Conservation (phyloP, 2,329 filamentous ascomycete species). For the Botrytis squamosa region DNA sequence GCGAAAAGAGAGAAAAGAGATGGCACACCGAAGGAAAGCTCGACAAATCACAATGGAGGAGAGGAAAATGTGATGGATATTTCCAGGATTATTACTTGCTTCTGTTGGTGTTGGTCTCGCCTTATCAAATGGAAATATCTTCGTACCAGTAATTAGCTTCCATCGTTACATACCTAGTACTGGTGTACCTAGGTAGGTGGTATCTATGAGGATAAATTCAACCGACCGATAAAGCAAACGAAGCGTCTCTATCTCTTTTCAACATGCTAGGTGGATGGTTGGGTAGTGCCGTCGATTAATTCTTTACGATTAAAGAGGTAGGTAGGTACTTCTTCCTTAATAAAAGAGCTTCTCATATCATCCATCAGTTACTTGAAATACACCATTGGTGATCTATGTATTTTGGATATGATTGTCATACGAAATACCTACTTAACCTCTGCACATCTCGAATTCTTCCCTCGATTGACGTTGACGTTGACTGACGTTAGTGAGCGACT, state of each 20-base stretch:
- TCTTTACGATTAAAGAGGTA: background rate
- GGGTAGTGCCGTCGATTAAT: background rate
- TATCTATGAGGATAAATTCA: background rate
- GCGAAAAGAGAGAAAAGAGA: background rate
- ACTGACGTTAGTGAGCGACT: background rate
- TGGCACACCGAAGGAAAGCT: too few relatives aligned
- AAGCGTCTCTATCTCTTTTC: background rate
- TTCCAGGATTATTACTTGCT: constrained; percentile 5
- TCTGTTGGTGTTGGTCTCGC: background rate
- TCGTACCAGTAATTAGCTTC: too few relatives aligned
- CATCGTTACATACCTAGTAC: too few relatives aligned
- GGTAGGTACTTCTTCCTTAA: too few relatives aligned
- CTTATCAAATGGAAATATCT: too few relatives aligned
- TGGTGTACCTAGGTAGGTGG: too few relatives aligned
- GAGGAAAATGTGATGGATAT: background rate
- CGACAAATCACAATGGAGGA: background rate
- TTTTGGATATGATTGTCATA: background rate
- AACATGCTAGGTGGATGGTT: background rate
- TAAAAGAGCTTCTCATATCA: background rate
- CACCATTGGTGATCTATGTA: background rate
- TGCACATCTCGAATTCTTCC: background rate
- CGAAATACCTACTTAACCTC: background rate
- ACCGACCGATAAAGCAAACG: background rate
- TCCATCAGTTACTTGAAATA: background rate
- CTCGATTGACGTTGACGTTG: background rate